Base-by-base conservation (phyloP, 371 early-diverging fungal genomes). In the Saksenaea vasiformis region DNA sequence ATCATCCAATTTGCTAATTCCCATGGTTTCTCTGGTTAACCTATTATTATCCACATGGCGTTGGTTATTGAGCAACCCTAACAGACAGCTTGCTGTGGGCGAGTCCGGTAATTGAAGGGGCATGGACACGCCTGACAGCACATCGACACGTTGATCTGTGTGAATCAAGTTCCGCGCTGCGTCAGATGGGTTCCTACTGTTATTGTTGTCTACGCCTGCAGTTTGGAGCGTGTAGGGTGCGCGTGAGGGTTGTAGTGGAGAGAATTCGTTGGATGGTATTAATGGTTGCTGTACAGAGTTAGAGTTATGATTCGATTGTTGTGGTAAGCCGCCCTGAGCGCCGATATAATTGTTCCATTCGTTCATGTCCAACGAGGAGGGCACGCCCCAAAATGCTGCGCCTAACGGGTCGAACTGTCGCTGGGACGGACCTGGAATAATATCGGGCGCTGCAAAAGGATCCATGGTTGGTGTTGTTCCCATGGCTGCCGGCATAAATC, bases 371-470 rank as follows among this genome's bases (percentile, higher is more conserved):
- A 71, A 41, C 11, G 71, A 67, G 8, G 67, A 66, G 8, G 71
- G 71, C 1, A 71, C 67, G 13, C 71, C 71, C 71, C 71, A 71
- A 31, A 72, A 68, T 0, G 73, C 73, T 10, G 73, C 62, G 14
- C 59, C 65, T 1, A 64, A 43, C 11, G 67, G 69, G 58, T 68
- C 73, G 43, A 55, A 66, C 17, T 68, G 66, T 11, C 63, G 65
- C 15, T 65, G 62, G 15, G 59, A 54, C 3, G 60, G 65, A 4
- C 61, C 63, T 5, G 56, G 59, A 44, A 72, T 62, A n/a, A 55
- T 72, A 24, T 67, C 69, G 7, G 73, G 73, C 19, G 73, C 73
- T 15, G 73, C 73, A 58, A 68, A 72, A 5, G 73, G 73, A 35
- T 72, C 73, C 61, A 72, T 64, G 2, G 58, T 68, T 5, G 73